Percentiles rank a stretch among this genome's conserved stretches.
Evolutionary conservation across 2,329 filamentous ascomycete genomes (phyloP).

Genomic region (Nothomitra cinnamomea): DNA sequence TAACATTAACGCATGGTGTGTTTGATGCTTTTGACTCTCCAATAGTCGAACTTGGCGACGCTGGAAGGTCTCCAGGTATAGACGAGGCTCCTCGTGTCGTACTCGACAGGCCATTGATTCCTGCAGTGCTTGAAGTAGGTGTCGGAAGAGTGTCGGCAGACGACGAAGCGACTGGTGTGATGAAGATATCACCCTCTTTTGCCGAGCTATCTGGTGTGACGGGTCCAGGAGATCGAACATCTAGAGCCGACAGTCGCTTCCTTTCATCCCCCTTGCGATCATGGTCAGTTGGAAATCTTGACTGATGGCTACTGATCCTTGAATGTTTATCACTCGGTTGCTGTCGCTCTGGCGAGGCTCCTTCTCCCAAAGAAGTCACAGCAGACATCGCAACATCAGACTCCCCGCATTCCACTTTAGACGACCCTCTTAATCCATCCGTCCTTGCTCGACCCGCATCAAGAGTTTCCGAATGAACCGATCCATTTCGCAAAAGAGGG

Average conservation of each 20-base stretch:
- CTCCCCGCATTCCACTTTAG: too few relatives aligned
- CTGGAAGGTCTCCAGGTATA: not conserved
- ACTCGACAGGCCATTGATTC: not conserved
- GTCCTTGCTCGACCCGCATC: too few relatives aligned
- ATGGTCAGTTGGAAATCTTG: not conserved
- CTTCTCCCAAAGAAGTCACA: too few relatives aligned
- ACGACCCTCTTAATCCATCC: too few relatives aligned
- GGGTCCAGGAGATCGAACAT: not conserved
- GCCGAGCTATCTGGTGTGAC: not conserved
- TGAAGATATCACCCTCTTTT: not conserved
- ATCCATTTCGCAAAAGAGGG: not conserved
- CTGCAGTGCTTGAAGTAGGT: not conserved
- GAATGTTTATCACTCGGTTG: not conserved
- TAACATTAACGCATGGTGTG: constrained; percentile 50
- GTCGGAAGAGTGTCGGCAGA: not conserved
- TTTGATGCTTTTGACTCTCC: constrained; percentile 48
- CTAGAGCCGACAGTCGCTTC: not conserved
- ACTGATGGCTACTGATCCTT: not conserved
- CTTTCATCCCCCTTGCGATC: not conserved
- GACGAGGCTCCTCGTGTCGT: not conserved
- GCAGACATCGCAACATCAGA: too few relatives aligned
- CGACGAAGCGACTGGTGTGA: not conserved
- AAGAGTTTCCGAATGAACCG: too few relatives aligned
- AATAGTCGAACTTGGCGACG: constrained; percentile 45
- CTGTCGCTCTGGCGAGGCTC: too few relatives aligned